Base-by-base conservation (phyloP, 2,329 filamentous ascomycete species). In the Zymoseptoria ardabiliae region DNA sequence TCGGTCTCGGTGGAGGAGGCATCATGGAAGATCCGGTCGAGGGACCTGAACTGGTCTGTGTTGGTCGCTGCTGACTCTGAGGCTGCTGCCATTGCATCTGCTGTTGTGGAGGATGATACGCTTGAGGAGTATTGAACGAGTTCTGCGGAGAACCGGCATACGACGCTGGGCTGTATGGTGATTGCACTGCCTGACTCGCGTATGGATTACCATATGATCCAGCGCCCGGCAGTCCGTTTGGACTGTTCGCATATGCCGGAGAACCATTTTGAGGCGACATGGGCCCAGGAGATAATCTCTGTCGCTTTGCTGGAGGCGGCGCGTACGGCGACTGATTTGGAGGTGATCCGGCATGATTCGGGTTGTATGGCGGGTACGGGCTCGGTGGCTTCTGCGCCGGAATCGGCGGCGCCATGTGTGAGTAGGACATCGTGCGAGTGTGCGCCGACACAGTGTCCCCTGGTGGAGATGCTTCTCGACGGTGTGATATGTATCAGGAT, bases 291-390 rank as follows among this genome's bases (percentile, higher is more conserved):
- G 87, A 90, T 53, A 89, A 77, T 58, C 85, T 87, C 72, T 82
- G 86, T 72, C 89, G 83, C 77, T 94, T 93, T 60, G 82, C 84
- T 17, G 89, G 86, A 54, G 88, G 88, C 54, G 87, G 82, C 75
- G 87, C 76, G 25, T 74, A 70, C 2, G 65, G 59, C 9, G 66
- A 63, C 52, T 66, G 58, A 52, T 58, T 64, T 65, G 85, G 59
- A 10, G 69, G 68, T 35, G 69, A 70, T 21, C 56, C 61, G 56
- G 67, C 60, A 41, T 60, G 85, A 19, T 53, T 53, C 22, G 51
- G 22, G 62, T 85, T 87, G 73, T 84, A 89, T 25, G 69, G 69
- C 35, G 68, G 65, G 54, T 67, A 71, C 20, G 69, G 68, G 30
- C 56, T 64, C 50, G 68, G 67, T 51, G 65, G 65, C 63, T 69